These are phyloP conservation scores for Candida montana DNA, from an alignment of 805 yeast species.

Conservation along the genomic window DNA sequence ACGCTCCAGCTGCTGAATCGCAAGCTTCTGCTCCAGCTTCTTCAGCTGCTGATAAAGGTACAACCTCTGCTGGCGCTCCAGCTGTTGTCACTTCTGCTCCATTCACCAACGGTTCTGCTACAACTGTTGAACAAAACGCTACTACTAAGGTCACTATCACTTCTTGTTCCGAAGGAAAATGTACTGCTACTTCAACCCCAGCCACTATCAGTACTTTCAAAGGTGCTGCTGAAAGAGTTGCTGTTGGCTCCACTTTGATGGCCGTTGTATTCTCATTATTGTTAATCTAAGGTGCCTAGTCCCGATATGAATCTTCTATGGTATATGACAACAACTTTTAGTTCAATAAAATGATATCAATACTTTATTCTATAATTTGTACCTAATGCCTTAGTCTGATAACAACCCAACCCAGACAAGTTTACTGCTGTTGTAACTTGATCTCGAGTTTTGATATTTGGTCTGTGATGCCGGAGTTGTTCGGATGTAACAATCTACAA, in stretches of 20 bases:
- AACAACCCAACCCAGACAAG: too few relatives aligned
- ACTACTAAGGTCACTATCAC: background rate
- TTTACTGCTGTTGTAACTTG: too few relatives aligned
- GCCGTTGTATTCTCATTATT: background rate
- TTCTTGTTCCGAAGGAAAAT: background rate
- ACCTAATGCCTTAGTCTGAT: too few relatives aligned
- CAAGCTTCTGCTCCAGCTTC: background rate
- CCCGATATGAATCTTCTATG: background rate
- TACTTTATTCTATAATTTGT: too few relatives aligned
- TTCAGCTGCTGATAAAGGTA: too few relatives aligned
- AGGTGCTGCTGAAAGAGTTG: background rate
- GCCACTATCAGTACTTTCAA: background rate
- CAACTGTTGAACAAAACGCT: background rate
- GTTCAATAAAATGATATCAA: too few relatives aligned
- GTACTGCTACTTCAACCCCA: background rate
- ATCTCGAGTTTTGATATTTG: too few relatives aligned
- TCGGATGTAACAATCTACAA: too few relatives aligned
- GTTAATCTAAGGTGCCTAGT: background rate
- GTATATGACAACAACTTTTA: too few relatives aligned
- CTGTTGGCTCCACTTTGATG: background rate
- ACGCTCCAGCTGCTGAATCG: background rate
- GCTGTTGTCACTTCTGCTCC: background rate
- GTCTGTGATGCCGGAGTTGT: too few relatives aligned
- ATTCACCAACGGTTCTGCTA: background rate
- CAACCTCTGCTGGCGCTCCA: too few relatives aligned